Evolutionary conservation across 257 asterid species (phyloP).

Genomic region (Solanum phureja): DNA sequence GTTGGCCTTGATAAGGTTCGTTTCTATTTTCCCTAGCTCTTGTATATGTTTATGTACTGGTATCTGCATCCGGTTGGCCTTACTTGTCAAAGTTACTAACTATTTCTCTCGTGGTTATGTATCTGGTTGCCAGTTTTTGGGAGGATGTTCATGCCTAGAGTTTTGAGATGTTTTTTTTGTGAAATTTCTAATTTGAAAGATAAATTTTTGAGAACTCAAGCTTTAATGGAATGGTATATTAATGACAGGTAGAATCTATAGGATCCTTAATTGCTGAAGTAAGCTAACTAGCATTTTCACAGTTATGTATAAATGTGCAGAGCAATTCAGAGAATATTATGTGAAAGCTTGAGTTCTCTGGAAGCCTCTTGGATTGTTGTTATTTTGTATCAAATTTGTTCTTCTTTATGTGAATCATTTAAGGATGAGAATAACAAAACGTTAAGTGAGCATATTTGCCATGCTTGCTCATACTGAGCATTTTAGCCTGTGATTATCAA

Average conservation of each 20-base stretch:
- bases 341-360: neutral
- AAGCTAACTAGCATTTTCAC: neutral
- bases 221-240: neutral
- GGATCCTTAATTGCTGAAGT: neutral
- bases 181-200: neutral
- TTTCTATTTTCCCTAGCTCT: neutral
- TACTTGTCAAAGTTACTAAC: neutral
- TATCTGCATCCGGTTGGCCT: neutral
- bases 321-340: neutral
- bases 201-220: neutral
- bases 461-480: neutral
- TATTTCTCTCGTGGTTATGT: neutral
- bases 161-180: neutral
- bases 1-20: constrained; percentile 96
- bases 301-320: neutral
- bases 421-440: neutral
- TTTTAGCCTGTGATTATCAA: neutral
- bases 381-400: neutral
- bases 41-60: neutral
- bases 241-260: neutral
- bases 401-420: neutral
- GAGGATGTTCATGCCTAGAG: neutral
- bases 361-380: neutral
- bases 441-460: neutral
- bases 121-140: neutral